Conservation (phyloP, 2,329 filamentous ascomycete species). For the Aspergillus pseudoterreus region DNA sequence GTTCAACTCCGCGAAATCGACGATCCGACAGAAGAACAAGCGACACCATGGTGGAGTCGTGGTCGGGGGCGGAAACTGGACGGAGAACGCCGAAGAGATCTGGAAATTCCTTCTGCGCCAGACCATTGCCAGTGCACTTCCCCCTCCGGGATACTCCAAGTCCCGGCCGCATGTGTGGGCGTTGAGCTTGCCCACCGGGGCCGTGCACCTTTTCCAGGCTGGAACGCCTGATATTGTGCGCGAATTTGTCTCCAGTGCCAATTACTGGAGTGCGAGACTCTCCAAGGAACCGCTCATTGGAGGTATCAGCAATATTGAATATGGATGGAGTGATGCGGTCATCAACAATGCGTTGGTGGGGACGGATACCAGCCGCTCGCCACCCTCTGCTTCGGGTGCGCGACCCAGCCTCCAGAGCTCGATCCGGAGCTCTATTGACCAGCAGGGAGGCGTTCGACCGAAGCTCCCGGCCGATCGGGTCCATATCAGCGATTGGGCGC, state of each 20-base stretch:
- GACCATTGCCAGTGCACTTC: constrained; percentile 84
- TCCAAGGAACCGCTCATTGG: constrained; percentile 91
- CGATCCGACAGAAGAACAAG: constrained; percentile 58
- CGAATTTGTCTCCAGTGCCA: constrained; percentile 90
- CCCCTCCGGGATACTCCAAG: constrained; percentile 89
- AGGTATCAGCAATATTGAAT: constrained; percentile 94
- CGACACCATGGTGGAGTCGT: constrained; percentile 58
- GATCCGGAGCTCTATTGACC: constrained; percentile 64
- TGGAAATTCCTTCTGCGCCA: constrained; percentile 85
- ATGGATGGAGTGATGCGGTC: constrained; percentile 87
- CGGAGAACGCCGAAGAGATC: constrained; percentile 87
- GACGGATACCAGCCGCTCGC: constrained; percentile 36
- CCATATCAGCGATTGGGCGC: constrained; percentile 80
- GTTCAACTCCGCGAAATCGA: constrained; percentile 73
- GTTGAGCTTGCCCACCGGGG: constrained; percentile 82
- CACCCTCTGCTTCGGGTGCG: constrained; percentile 33
- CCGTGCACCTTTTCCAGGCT: constrained; percentile 96
- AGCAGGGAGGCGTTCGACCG: constrained; percentile 56
- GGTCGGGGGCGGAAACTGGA: constrained; percentile 97
- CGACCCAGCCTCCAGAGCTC: constrained; percentile 59
- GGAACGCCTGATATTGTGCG: constrained; percentile 91
- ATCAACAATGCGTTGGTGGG: constrained; percentile 72
- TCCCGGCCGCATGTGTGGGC: constrained; percentile 90
- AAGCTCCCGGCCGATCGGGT: constrained; percentile 82
- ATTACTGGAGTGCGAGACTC: constrained; percentile 94